Evolutionary conservation across 2,329 filamentous ascomycete genomes (phyloP), one percentile per base, ranked within the genome.

Genomic region (Aspergillus sp.): DNA sequence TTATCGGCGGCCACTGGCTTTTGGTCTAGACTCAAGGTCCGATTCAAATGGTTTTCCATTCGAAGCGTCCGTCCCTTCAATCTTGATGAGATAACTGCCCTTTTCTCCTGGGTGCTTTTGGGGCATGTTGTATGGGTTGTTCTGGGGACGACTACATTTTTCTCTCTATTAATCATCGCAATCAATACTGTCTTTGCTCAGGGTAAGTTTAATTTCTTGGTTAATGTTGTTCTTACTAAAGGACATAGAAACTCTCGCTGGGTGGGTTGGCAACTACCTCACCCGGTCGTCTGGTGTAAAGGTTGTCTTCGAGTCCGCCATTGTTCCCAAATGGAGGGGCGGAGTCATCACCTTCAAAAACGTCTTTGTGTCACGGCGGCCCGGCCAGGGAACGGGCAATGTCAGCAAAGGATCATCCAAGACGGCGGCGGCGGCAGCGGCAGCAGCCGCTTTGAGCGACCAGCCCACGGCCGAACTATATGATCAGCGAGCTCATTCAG

Each of bases 21-120:
- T 76, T 95, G 92, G 89, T 90, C 96, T 65, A 87, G 95, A 53
- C 78, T 97, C 49, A 92, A 90, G 72, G 91, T 98, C 25, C 90
- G 93, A 46, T 96, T 98, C 81, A 99, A 99, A 78, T 99, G 95
- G 95, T 89, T 95, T 71, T 96, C 95, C 2, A 99, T 99, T 70
- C 85, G 93, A 73, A 97, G 93, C 74, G 91, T 91, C 76, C 86
- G 95, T 43, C 95, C 95, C 0, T 99, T 95, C 87, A 99, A 96
- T 76, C 86, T 90, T 23, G 95, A 99, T 76, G 95, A 99, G 79
- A 97, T 97, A 83, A 91, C 93, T 50, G 95, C 95, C 4, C 94
- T 99, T 65, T 87, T 92, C 57, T 98, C 95, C 2, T 98, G 94
- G 94, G 90, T 99, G 65, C 85, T 98, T 64, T 84, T 97, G 57